These are phyloP conservation scores for Acmispon strigosus DNA, from an alignment of 306 rosid species.

Conservation along the genomic window DNA sequence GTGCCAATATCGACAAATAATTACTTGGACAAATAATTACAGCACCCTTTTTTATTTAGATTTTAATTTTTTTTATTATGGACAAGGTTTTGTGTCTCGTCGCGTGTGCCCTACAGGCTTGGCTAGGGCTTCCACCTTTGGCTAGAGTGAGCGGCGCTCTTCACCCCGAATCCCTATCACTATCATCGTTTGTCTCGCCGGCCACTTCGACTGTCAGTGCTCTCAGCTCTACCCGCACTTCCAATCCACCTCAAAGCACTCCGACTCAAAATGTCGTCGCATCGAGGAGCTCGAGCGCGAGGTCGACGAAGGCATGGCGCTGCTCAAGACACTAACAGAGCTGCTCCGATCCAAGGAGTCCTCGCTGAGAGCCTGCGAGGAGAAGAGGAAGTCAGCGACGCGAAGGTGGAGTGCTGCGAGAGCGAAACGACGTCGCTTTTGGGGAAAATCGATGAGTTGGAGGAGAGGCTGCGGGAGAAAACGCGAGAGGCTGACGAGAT, in stretches of 20 bases:
- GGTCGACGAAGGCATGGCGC: constrained; percentile 36
- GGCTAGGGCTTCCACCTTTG: too few species aligned
- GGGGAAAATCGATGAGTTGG: constrained; percentile 30
- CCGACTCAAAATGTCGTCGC: constrained; percentile 31
- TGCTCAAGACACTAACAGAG: constrained; percentile 39
- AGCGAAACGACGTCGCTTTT: constrained; percentile 34
- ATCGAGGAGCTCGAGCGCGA: constrained; percentile 39
- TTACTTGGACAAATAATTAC: too few species aligned
- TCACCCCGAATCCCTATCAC: too few species aligned
- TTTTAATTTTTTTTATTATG: too few species aligned
- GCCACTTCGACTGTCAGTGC: too few species aligned
- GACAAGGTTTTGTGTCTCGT: too few species aligned
- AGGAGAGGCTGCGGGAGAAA: constrained; percentile 30
- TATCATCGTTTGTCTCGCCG: too few species aligned
- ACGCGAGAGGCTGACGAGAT: constrained; percentile 36
- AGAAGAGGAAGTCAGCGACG: constrained; percentile 22
- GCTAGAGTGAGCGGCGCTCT: too few species aligned
- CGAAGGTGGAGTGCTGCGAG: constrained; percentile 26
- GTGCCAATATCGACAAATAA: too few species aligned
- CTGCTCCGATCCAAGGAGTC: constrained; percentile 37
- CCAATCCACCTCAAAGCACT: constrained; percentile 32
- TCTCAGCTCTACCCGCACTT: constrained; percentile 55
- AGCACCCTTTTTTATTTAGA: too few species aligned
- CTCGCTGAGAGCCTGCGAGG: constrained; percentile 35
- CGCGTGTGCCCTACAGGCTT: too few species aligned